Conservation (phyloP, 306 rosid genomes). For the Quercus berberidifolia region DNA sequence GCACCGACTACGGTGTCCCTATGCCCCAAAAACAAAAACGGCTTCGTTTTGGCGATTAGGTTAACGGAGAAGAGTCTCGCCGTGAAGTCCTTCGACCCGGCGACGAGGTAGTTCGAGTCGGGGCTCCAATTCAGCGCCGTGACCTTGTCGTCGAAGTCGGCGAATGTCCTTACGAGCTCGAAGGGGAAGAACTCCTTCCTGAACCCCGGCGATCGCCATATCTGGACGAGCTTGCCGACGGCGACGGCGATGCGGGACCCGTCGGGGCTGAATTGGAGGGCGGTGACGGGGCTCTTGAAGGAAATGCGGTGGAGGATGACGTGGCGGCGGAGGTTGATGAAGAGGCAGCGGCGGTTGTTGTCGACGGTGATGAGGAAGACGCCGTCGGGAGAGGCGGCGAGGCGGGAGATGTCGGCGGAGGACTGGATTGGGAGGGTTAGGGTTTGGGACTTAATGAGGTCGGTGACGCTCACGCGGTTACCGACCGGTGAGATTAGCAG, state of each 20-base stretch:
- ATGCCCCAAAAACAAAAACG: conserved; percentile 73
- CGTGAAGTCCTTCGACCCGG: conserved; percentile 80
- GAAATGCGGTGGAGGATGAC: conserved; percentile 76
- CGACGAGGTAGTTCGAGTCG: conserved; percentile 59
- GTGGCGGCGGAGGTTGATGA: conserved; percentile 87
- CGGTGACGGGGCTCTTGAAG: conserved; percentile 62
- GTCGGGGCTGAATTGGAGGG: conserved; percentile 61
- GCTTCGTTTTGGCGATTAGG: conserved; percentile 40
- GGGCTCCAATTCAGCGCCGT: conserved; percentile 80
- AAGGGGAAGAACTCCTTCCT: conserved; percentile 63
- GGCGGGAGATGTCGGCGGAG: conserved; percentile 67
- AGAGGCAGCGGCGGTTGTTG: conserved; percentile 66
- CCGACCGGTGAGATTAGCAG: conserved; percentile 83
- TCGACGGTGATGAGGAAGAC: conserved; percentile 74
- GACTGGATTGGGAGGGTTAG: conserved; percentile 71
- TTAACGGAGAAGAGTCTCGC: conserved; percentile 58
- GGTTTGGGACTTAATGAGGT: conserved; percentile 70
- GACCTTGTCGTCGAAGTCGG: conserved; percentile 55
- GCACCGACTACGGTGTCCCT: conserved; percentile 78
- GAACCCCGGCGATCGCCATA: conserved; percentile 88
- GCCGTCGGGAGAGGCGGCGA: conserved; percentile 80
- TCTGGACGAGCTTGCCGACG: conserved; percentile 70
- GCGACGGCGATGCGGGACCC: conserved; percentile 67
- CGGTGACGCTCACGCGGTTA: conserved; percentile 73
- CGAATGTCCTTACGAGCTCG: conserved; percentile 64